These are phyloP conservation scores for Symbiodinium pilosum DNA, from an alignment of 73 alveolate genomes.

Conservation along the genomic window DNA sequence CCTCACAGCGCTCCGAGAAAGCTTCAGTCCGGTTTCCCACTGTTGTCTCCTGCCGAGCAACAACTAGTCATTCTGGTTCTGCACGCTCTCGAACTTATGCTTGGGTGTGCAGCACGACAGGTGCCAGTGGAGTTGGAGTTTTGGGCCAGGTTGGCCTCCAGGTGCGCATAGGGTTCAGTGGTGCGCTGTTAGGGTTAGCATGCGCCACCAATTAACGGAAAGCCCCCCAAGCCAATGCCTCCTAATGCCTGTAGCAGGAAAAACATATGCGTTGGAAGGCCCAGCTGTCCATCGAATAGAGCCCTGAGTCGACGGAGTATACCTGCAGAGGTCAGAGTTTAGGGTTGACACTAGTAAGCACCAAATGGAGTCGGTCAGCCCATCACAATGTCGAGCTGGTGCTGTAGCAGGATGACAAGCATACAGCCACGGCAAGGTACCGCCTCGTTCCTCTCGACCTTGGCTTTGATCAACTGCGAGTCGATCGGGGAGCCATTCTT, in stretches of 20 bases:
- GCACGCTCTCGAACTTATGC: too few relatives aligned
- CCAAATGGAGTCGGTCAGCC: too few relatives aligned
- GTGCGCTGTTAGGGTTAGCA: neutral
- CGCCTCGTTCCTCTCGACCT: slow-evolving; percentile 9
- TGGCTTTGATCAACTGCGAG: neutral
- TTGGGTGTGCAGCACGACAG: too few relatives aligned
- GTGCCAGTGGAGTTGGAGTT: too few relatives aligned
- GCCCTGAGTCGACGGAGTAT: neutral
- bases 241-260: neutral
- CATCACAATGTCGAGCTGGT: too few relatives aligned
- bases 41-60: neutral
- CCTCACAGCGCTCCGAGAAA: slow-evolving; percentile 13
- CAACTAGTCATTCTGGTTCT: too few relatives aligned
- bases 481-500: neutral
- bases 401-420: too few relatives aligned
- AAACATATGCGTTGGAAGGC: too few relatives aligned
- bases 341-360: too few relatives aligned
- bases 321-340: neutral
- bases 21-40: slow-evolving; percentile 19
- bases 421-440: too few relatives aligned
- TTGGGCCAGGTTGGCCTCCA: too few relatives aligned
- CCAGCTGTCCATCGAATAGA: neutral
- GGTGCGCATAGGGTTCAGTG: neutral
- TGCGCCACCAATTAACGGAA: neutral
- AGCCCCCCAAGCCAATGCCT: neutral